Conservation (phyloP, 2,329 filamentous ascomycete genomes). For the Aphanoascus verrucosus region DNA sequence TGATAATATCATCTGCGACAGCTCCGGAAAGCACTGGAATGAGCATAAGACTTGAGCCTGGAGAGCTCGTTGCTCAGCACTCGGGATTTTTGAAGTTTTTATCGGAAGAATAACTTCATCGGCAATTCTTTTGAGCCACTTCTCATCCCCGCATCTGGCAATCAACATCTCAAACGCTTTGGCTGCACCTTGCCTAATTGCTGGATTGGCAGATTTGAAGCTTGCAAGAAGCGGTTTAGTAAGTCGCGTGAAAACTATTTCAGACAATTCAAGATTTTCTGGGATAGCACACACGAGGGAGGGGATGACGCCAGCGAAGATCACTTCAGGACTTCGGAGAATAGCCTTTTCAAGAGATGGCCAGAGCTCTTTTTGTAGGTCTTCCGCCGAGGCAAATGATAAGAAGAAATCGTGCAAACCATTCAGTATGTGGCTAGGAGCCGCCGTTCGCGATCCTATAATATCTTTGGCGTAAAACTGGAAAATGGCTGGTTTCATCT, state of each 20-base stretch:
- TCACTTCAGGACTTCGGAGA: constrained; percentile 78
- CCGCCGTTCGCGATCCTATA: constrained; percentile 60
- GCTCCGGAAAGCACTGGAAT: constrained; percentile 49
- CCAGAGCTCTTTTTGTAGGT: constrained; percentile 64
- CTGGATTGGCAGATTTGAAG: constrained; percentile 75
- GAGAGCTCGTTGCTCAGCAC: constrained; percentile 71
- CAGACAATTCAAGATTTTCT: constrained; percentile 62
- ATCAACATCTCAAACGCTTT: constrained; percentile 64
- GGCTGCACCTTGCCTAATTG: constrained; percentile 64
- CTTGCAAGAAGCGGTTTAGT: constrained; percentile 82
- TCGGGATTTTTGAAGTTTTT: constrained; percentile 71
- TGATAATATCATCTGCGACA: constrained; percentile 56
- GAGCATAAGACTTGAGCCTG: constrained; percentile 70
- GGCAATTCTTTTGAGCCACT: constrained; percentile 54
- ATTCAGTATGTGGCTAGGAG: constrained; percentile 61
- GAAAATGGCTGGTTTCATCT: constrained; percentile 61
- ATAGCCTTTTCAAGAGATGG: constrained; percentile 81
- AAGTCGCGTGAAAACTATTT: constrained; percentile 58
- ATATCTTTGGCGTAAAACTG: constrained; percentile 79
- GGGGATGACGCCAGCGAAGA: constrained; percentile 67
- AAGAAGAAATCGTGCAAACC: constrained; percentile 74
- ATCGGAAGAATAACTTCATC: constrained; percentile 71
- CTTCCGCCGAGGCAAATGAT: constrained; percentile 60
- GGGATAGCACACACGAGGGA: constrained; percentile 63
- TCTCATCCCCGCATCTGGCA: constrained; percentile 48